Evolutionary conservation across 768 basidiomycete genomes (phyloP).

Genomic region (Grammothele lineata): DNA sequence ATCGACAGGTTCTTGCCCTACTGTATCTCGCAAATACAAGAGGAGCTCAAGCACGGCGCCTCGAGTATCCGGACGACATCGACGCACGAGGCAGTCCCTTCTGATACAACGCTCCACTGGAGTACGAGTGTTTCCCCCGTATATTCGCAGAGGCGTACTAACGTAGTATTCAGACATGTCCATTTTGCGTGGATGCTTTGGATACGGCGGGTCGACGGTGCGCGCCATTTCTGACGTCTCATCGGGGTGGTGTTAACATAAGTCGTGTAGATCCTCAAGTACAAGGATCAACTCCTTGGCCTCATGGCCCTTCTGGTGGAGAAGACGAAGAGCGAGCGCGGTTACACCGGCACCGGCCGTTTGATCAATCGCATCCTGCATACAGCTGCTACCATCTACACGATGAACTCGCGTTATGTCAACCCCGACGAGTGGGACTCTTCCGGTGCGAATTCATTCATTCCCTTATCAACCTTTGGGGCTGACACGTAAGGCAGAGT

Average conservation of each 20-base stretch:
- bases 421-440: constrained; percentile 79
- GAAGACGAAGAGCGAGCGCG: constrained; percentile 83
- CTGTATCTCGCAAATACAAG: constrained; percentile 71
- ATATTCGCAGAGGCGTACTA: neutral
- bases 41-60: constrained; percentile 87
- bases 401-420: constrained; percentile 73
- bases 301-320: constrained; percentile 66
- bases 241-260: neutral
- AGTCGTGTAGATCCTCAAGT: constrained; percentile 55
- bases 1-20: constrained; percentile 77
- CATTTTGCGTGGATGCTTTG: constrained; percentile 79
- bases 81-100: constrained; percentile 65
- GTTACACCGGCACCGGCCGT: constrained; percentile 76
- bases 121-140: constrained; percentile 53
- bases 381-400: constrained; percentile 73
- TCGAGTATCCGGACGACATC: constrained; percentile 82
- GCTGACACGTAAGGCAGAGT: constrained; percentile 45
- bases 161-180: constrained; percentile 56
- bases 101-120: constrained; percentile 91
- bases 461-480: constrained; percentile 17
- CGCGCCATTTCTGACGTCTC: constrained; percentile 23
- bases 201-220: constrained; percentile 64
- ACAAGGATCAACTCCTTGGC: constrained; percentile 60
- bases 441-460: constrained; percentile 46
- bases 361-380: constrained; percentile 72